phyloP scores from a whole-genome alignment of 2,329 filamentous ascomycete genomes.

The Aspergillus viridinutans region DNA sequence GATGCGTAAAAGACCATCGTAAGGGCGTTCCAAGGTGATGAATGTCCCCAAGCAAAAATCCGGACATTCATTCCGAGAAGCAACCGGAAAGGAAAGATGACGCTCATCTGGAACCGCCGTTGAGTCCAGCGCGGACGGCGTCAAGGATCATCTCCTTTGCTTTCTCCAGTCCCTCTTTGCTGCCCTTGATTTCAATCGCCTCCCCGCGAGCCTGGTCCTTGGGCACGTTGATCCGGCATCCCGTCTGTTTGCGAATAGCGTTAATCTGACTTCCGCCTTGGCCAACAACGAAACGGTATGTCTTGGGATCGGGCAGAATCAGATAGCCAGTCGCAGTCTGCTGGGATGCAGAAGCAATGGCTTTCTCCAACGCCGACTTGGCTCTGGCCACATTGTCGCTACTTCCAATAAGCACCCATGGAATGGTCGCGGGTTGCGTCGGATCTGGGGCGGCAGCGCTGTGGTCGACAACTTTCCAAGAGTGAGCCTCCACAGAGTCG shows the following conservation, averaged over 20 bases:
- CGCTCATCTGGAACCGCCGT: slow-evolving; percentile 18
- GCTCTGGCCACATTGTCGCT: slow-evolving; percentile 78
- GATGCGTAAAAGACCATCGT: background rate
- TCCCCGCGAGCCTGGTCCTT: slow-evolving; percentile 70
- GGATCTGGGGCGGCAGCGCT: slow-evolving; percentile 21
- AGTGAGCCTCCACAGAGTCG: slow-evolving; percentile 62
- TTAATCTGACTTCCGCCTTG: slow-evolving; percentile 89
- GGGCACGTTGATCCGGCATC: slow-evolving; percentile 90
- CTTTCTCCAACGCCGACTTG: slow-evolving; percentile 66
- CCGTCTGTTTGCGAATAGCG: slow-evolving; percentile 83
- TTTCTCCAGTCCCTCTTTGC: slow-evolving; percentile 73
- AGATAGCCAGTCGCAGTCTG: slow-evolving; percentile 72
- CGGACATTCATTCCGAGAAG: background rate
- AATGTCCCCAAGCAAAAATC: background rate
- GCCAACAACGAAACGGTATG: slow-evolving; percentile 87
- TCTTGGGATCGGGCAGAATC: slow-evolving; percentile 80
- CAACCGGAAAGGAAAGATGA: background rate
- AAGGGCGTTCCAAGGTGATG: background rate
- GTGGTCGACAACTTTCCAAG: slow-evolving; percentile 73
- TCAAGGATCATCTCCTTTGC: slow-evolving; percentile 86
- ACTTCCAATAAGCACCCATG: slow-evolving; percentile 82
- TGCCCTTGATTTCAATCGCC: slow-evolving; percentile 85
- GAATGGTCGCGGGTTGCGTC: slow-evolving; percentile 44
- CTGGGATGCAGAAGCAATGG: slow-evolving; percentile 58
- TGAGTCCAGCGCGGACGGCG: slow-evolving; percentile 57